These are phyloP conservation scores for Casaregolazyma lundiana DNA, from an alignment of 1,139 yeast genomes.

Conservation along the genomic window DNA sequence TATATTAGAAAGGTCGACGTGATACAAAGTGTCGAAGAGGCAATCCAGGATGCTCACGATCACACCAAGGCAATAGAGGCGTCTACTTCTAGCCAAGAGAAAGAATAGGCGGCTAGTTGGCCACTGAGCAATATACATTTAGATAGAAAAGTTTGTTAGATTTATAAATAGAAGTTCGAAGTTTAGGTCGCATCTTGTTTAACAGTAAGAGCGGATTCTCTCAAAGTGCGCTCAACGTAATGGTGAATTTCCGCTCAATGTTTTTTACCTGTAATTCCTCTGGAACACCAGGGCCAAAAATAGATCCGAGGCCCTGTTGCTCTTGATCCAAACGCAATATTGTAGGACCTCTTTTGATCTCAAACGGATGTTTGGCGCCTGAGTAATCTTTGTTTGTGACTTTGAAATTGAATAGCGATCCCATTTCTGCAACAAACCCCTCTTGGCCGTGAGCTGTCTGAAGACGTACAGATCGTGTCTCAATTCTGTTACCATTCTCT, in stretches of 20 bases:
- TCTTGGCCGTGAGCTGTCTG: constrained; percentile 10
- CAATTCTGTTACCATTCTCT: constrained; percentile 36
- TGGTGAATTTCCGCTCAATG: too few species aligned
- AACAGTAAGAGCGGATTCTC: too few species aligned
- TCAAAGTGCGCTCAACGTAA: too few species aligned
- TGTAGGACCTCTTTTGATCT: constrained; percentile 20
- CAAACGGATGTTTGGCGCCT: constrained; percentile 32
- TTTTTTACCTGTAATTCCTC: background rate
- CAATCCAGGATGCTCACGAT: background rate
- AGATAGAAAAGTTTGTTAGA: too few species aligned
- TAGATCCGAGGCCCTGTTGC: constrained; percentile 35
- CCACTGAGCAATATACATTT: background rate
- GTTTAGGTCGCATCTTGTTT: too few species aligned
- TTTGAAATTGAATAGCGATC: constrained; percentile 17
- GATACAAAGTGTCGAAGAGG: constrained; percentile 8
- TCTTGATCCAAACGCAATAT: constrained; percentile 30
- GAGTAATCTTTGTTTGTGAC: constrained; percentile 16
- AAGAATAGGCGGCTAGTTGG: background rate
- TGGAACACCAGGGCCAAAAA: constrained; percentile 31
- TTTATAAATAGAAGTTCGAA: too few species aligned
- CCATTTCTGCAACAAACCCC: constrained; percentile 6
- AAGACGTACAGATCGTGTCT: constrained; percentile 30
- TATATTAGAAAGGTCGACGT: constrained; percentile 10
- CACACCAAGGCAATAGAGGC: background rate
- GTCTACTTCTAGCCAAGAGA: background rate